phyloP scores from a whole-genome alignment of 169 alveolate genomes.

The Besnoitia besnoiti region DNA sequence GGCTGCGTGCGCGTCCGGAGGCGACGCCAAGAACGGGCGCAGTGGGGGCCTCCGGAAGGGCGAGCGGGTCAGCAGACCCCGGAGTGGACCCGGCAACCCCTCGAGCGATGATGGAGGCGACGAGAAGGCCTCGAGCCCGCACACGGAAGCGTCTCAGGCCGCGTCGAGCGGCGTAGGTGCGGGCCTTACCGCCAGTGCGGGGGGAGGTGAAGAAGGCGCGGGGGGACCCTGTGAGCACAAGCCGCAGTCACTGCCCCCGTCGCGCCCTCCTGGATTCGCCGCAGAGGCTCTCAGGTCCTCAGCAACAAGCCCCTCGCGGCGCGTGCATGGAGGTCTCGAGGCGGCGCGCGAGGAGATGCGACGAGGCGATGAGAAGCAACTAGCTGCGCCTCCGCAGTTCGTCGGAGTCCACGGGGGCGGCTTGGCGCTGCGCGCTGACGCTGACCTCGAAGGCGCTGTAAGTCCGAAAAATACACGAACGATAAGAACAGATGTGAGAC shows the following conservation, averaged over 20 bases:
- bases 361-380: neutral
- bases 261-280: neutral
- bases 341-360: neutral
- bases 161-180: no score
- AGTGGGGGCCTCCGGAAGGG: no score
- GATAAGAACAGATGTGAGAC: no score
- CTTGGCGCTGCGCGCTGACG: conserved; percentile 13
- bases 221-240: neutral
- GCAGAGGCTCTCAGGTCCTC: neutral
- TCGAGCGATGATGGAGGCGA: no score
- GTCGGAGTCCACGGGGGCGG: conserved; percentile 20
- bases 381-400: neutral
- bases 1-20: no score
- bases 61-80: no score
- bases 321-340: neutral
- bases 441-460: conserved; percentile 6
- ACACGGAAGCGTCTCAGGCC: no score
- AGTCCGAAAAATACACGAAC: no score
- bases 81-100: no score
- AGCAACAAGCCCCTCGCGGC: neutral
- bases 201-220: neutral
- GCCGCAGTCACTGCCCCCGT: neutral
- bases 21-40: no score
- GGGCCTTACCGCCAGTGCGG: neutral
- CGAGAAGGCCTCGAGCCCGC: no score